Conservation (phyloP, 1,139 yeast genomes). For the Eremothecium coryli region DNA sequence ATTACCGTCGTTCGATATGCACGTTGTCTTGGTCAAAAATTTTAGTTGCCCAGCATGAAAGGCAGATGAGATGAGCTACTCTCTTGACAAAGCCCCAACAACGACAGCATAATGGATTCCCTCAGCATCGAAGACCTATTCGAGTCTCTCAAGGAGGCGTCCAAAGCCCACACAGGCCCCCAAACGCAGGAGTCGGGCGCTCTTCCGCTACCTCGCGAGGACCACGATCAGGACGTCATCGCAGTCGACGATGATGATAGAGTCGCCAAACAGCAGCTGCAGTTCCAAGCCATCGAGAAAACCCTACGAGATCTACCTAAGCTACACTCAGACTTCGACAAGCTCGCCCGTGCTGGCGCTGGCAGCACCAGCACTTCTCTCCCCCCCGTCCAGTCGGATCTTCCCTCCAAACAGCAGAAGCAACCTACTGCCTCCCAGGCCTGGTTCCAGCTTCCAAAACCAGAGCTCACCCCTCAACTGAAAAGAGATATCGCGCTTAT, state of each 20-base stretch:
- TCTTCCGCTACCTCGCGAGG: constrained; percentile 1
- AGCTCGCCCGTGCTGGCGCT: too few relatives aligned
- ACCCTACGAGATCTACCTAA: constrained; percentile 24
- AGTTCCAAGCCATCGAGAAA: constrained; percentile 24
- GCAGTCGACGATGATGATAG: constrained; percentile 17
- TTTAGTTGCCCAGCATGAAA: constrained; percentile 8
- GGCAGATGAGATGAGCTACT: too few relatives aligned
- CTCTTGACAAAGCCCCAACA: too few relatives aligned
- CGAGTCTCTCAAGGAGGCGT: too few relatives aligned
- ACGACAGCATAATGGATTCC: not conserved
- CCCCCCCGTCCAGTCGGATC: constrained; percentile 51
- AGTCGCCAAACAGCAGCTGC: constrained; percentile 14
- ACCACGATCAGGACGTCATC: constrained; percentile 16
- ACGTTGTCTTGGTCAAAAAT: constrained; percentile 6
- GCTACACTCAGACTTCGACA: constrained; percentile 25
- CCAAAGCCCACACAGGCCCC: too few relatives aligned
- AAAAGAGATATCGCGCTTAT: constrained; percentile 72
- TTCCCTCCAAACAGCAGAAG: constrained; percentile 56
- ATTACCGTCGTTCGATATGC: not conserved
- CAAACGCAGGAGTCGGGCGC: not conserved
- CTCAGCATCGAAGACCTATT: constrained; percentile 1
- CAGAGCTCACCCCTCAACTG: constrained; percentile 57
- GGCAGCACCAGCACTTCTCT: constrained; percentile 12
- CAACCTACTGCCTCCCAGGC: constrained; percentile 25
- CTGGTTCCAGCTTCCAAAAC: constrained; percentile 82